Percentiles rank a stretch among this genome's conserved stretches.
These are phyloP conservation scores for Cladosporium sp. DNA, from an alignment of 2,329 filamentous ascomycete species.

Conservation along the genomic window DNA sequence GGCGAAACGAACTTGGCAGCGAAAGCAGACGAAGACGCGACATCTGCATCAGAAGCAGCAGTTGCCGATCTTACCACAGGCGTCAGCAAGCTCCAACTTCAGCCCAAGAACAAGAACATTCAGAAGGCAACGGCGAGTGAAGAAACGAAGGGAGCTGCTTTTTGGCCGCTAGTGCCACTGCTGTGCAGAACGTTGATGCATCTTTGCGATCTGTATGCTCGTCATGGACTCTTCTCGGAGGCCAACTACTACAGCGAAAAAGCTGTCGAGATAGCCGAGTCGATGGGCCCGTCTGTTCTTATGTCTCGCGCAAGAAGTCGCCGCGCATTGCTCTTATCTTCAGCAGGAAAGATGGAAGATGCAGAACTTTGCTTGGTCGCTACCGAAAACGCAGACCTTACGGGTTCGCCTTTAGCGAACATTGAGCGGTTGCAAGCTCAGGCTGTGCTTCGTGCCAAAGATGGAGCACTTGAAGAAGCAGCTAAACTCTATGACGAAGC, in stretches of 20 bases:
- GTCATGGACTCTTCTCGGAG: conserved; percentile 84
- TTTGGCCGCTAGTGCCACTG: conserved; percentile 76
- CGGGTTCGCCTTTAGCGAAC: conserved; percentile 16
- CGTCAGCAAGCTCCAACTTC: conserved; percentile 36
- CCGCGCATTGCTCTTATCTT: conserved; percentile 26
- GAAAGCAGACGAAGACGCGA: not conserved
- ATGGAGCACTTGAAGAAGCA: conserved; percentile 27
- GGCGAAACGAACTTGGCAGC: not conserved
- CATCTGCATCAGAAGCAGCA: not conserved
- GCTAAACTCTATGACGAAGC: conserved; percentile 25
- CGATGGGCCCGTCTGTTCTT: conserved; percentile 22
- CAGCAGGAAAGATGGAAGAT: conserved; percentile 30
- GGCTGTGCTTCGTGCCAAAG: conserved; percentile 24
- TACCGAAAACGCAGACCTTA: conserved; percentile 18
- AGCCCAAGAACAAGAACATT: conserved; percentile 41
- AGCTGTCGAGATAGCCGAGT: conserved; percentile 71
- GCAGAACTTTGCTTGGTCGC: conserved; percentile 32
- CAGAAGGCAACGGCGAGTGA: conserved; percentile 27
- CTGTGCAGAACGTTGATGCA: conserved; percentile 72
- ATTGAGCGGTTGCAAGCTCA: conserved; percentile 27
- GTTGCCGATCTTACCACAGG: conserved; percentile 26
- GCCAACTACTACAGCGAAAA: conserved; percentile 86
- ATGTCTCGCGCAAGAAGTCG: conserved; percentile 25
- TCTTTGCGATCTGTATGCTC: conserved; percentile 74
- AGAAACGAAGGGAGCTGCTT: conserved; percentile 61